Percentiles rank a stretch among this genome's conserved stretches.
Evolutionary conservation across 2,329 filamentous ascomycete genomes (phyloP).

Genomic region (Xylogone sp.): DNA sequence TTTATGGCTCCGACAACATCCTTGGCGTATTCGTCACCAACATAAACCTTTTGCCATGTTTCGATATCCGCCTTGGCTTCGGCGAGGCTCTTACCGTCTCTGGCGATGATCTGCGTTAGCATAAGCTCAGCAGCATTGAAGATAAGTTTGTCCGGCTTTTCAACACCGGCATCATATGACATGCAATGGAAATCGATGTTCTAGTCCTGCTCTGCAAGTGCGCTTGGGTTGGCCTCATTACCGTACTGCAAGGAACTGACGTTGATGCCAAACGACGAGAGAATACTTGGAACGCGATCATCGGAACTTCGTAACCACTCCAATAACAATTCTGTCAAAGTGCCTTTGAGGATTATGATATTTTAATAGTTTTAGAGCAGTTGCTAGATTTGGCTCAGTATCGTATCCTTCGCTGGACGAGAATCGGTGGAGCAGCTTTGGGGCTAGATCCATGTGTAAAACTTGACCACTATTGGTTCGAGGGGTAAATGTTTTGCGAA

Average conservation of each 20-base stretch:
- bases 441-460: constrained; percentile 42
- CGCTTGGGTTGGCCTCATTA: background rate
- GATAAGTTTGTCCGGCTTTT: constrained; percentile 54
- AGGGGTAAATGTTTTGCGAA: constrained; percentile 48
- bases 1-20: constrained; percentile 44
- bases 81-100: constrained; percentile 10
- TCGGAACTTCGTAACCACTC: constrained; percentile 63
- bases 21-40: constrained; percentile 50
- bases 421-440: constrained; percentile 37
- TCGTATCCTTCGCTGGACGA: background rate
- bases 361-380: constrained; percentile 39
- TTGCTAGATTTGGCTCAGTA: background rate
- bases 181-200: constrained; percentile 54
- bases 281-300: constrained; percentile 49
- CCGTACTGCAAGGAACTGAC: constrained; percentile 36
- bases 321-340: constrained; percentile 42
- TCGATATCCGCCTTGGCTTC: constrained; percentile 13
- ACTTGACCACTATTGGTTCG: constrained; percentile 29
- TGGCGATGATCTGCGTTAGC: constrained; percentile 29
- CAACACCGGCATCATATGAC: constrained; percentile 58
- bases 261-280: constrained; percentile 48
- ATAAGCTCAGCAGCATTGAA: constrained; percentile 51
- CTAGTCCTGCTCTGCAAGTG: constrained; percentile 7
- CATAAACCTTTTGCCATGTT: constrained; percentile 42
- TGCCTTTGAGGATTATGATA: constrained; percentile 6